phyloP scores from a whole-genome alignment of 805 yeast genomes.

The Starmerella kuoi region DNA sequence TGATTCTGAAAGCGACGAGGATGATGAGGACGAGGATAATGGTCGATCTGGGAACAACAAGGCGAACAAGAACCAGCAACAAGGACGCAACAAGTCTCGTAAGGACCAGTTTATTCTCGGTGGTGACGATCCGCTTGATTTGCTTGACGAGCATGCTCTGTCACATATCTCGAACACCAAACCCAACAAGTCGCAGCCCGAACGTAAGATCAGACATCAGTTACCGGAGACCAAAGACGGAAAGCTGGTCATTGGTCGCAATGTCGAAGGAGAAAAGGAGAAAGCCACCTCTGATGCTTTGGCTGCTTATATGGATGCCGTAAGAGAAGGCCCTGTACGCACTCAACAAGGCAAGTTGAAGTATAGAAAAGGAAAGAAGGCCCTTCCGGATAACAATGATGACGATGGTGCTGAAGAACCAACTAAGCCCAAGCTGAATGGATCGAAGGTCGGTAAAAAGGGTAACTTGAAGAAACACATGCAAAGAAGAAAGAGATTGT shows the following conservation, averaged over 20 bases:
- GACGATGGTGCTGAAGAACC: conserved; percentile 35
- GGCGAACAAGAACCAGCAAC: neutral
- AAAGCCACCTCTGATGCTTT: conserved; percentile 40
- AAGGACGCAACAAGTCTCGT: conserved; percentile 16
- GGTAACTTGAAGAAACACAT: conserved; percentile 15
- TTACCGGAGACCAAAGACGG: conserved; percentile 42
- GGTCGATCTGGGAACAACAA: neutral
- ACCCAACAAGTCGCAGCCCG: conserved; percentile 45
- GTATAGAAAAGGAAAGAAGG: conserved; percentile 54
- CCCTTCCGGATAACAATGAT: conserved; percentile 42
- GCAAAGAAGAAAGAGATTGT: conserved; percentile 12
- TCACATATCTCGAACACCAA: conserved; percentile 81
- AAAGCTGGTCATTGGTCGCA: conserved; percentile 48
- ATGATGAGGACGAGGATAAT: conserved; percentile 1
- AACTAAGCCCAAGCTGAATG: conserved; percentile 10
- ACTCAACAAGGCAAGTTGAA: conserved; percentile 88
- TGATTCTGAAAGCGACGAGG: conserved; percentile 39
- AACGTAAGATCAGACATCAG: conserved; percentile 25
- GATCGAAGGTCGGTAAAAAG: conserved; percentile 11
- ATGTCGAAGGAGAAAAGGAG: conserved; percentile 31
- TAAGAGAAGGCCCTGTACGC: conserved; percentile 82
- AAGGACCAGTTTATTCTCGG: conserved; percentile 60
- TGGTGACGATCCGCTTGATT: conserved; percentile 62
- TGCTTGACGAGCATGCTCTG: conserved; percentile 71
- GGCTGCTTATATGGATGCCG: conserved; percentile 89